These are phyloP conservation scores for Blumeria hordei DNA, from an alignment of 2,329 filamentous ascomycete genomes.

Conservation along the genomic window DNA sequence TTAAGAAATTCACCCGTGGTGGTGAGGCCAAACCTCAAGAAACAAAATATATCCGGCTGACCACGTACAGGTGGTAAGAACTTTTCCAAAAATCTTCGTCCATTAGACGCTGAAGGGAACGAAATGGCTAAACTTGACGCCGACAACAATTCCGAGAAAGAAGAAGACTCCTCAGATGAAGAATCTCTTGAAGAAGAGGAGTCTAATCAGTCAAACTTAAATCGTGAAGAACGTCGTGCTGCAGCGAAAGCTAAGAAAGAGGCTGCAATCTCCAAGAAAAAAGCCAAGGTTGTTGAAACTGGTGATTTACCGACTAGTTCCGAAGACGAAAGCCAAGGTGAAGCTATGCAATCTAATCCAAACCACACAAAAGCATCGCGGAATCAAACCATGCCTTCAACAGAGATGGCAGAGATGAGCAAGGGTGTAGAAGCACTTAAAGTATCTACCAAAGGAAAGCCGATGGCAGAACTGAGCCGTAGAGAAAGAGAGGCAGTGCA, in stretches of 20 bases:
- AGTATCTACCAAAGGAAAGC: conserved; percentile 19
- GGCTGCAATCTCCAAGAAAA: conserved; percentile 58
- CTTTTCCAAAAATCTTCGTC: conserved; percentile 77
- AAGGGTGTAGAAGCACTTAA: conserved; percentile 30
- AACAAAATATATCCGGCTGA: conserved; percentile 2
- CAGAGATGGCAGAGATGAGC: conserved; percentile 24
- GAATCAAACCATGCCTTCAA: conserved; percentile 25
- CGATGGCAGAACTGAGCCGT: conserved; percentile 31
- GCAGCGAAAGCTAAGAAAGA: conserved; percentile 79
- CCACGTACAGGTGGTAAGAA: conserved; percentile 56
- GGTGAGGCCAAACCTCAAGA: conserved; percentile 26
- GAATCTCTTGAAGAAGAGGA: conserved; percentile 22
- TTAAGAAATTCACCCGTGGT: conserved; percentile 78
- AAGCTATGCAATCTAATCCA: conserved; percentile 55
- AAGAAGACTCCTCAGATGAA: conserved; percentile 27
- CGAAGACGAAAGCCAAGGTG: conserved; percentile 28
- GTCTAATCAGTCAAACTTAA: conserved; percentile 29
- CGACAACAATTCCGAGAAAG: conserved; percentile 21
- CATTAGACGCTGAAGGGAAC: conserved; percentile 72
- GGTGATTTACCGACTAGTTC: conserved; percentile 63
- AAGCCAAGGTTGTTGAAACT: conserved; percentile 46
- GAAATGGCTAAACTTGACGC: conserved; percentile 58
- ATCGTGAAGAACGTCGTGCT: conserved; percentile 69
- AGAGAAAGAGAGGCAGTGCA: conserved; percentile 58
- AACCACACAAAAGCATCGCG: conserved; percentile 65